A percentile compares a stretch with the other conserved stretches of the same genome.
These are phyloP conservation scores for Russula earlei DNA, from an alignment of 768 basidiomycete genomes.

Conservation along the genomic window DNA sequence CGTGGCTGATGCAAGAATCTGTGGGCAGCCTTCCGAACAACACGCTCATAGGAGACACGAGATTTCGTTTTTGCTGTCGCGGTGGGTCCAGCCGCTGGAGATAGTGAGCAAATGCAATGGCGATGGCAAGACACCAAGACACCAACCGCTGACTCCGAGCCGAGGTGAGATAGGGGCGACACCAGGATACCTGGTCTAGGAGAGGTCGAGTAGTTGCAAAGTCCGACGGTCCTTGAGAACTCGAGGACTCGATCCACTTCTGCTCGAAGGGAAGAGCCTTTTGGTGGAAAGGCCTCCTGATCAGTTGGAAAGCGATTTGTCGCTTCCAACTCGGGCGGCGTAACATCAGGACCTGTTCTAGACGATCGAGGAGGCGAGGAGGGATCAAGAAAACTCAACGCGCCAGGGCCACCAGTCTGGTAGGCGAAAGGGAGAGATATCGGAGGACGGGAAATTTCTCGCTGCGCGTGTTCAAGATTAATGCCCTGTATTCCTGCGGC, in stretches of 20 bases:
- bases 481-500: neutral
- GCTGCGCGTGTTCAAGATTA: slow-evolving; percentile 11
- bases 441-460: neutral
- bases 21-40: neutral
- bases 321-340: neutral
- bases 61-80: neutral
- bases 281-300: neutral
- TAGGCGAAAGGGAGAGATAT: neutral
- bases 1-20: neutral
- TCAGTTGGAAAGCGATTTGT: neutral
- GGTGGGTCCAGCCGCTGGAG: neutral
- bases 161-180: neutral
- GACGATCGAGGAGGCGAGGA: neutral
- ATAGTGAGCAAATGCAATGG: neutral
- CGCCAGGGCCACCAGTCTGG: neutral
- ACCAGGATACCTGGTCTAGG: neutral
- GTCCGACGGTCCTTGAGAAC: slow-evolving; percentile 11
- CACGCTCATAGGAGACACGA: neutral
- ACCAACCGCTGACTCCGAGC: neutral
- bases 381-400: neutral
- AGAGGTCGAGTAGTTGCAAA: slow-evolving; percentile 9
- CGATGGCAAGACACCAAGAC: too few relatives aligned
- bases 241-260: slow-evolving; percentile 11
- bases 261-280: slow-evolving; percentile 6
- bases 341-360: neutral